A percentile compares a stretch with the other conserved stretches of the same genome.
These are phyloP conservation scores for Cordyceps pruinosa DNA, from an alignment of 2,329 filamentous ascomycete species.

Conservation along the genomic window DNA sequence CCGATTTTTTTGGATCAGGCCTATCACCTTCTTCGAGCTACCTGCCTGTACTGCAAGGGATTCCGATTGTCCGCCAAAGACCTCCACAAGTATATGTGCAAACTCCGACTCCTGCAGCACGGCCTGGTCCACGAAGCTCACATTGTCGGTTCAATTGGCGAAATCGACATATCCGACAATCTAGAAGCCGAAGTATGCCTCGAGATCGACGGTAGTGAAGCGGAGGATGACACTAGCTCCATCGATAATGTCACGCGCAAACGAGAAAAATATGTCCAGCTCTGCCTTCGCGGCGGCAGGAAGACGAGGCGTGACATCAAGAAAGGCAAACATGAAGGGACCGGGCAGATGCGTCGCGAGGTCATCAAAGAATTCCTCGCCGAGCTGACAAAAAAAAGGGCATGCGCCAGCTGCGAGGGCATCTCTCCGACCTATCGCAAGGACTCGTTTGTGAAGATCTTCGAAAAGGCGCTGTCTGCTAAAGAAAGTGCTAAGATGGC, in stretches of 20 bases:
- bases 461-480: slow-evolving; percentile 67
- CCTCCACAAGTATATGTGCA: slow-evolving; percentile 74
- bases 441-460: slow-evolving; percentile 88
- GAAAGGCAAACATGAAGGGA: slow-evolving; percentile 73
- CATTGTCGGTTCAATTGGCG: slow-evolving; percentile 46
- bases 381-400: slow-evolving; percentile 60
- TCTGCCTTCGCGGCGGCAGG: slow-evolving; percentile 57
- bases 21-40: slow-evolving; percentile 73
- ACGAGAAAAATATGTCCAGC: slow-evolving; percentile 63
- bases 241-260: slow-evolving; percentile 48
- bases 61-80: slow-evolving; percentile 73
- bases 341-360: slow-evolving; percentile 66
- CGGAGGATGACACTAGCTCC: slow-evolving; percentile 55
- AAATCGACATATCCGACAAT: slow-evolving; percentile 33
- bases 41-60: slow-evolving; percentile 85
- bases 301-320: slow-evolving; percentile 41
- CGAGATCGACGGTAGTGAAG: slow-evolving; percentile 47
- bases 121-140: slow-evolving; percentile 68
- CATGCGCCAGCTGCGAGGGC: slow-evolving; percentile 60
- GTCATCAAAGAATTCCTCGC: slow-evolving; percentile 77
- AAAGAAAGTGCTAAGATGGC: slow-evolving; percentile 77
- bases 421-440: slow-evolving; percentile 81
- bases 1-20: slow-evolving; percentile 95
- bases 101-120: slow-evolving; percentile 77
- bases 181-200: slow-evolving; percentile 22